phyloP scores from a whole-genome alignment of 345 rosid species.

The Cardiospermum halicacabum region DNA sequence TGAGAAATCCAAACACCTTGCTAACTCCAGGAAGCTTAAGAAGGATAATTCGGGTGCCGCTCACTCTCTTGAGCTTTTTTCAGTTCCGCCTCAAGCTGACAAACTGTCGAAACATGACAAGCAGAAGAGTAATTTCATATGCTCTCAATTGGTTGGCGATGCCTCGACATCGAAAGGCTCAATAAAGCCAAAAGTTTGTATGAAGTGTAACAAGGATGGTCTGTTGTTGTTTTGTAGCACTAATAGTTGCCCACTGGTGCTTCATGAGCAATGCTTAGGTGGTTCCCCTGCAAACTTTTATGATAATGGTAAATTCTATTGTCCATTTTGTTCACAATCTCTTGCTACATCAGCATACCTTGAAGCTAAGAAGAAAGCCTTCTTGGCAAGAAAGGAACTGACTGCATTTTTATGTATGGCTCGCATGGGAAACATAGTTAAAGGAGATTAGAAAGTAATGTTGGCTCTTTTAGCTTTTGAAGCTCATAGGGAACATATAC shows the following conservation, averaged over 20 bases:
- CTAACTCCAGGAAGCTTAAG: slow-evolving; percentile 34
- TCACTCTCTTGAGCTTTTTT: slow-evolving; percentile 9
- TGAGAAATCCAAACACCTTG: slow-evolving; percentile 7
- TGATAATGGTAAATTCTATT: slow-evolving; percentile 34
- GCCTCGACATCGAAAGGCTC: slow-evolving; percentile 17
- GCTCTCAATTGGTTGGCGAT: slow-evolving; percentile 23
- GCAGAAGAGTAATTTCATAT: slow-evolving; percentile 36
- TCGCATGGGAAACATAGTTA: too few relatives aligned
- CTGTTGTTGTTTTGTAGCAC: slow-evolving; percentile 40
- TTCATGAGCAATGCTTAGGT: slow-evolving; percentile 52
- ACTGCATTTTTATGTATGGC: slow-evolving; percentile 23
- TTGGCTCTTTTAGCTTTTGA: too few relatives aligned
- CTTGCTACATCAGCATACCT: slow-evolving; percentile 36
- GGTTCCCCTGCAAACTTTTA: slow-evolving; percentile 30
- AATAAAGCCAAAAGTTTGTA: slow-evolving; percentile 39
- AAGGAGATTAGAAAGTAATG: too few relatives aligned
- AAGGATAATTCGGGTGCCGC: slow-evolving; percentile 10
- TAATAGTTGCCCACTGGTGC: slow-evolving; percentile 37
- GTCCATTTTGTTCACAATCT: slow-evolving; percentile 56
- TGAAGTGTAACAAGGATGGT: slow-evolving; percentile 47
- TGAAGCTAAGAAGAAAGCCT: slow-evolving; percentile 32
- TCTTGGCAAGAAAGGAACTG: slow-evolving; percentile 36
- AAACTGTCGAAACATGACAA: slow-evolving; percentile 7
- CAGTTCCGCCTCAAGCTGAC: not conserved
- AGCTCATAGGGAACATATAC: too few relatives aligned